Evolutionary conservation across 192 early-diverging fungal species (phyloP).

Genomic region (Entrophospora sp.): DNA sequence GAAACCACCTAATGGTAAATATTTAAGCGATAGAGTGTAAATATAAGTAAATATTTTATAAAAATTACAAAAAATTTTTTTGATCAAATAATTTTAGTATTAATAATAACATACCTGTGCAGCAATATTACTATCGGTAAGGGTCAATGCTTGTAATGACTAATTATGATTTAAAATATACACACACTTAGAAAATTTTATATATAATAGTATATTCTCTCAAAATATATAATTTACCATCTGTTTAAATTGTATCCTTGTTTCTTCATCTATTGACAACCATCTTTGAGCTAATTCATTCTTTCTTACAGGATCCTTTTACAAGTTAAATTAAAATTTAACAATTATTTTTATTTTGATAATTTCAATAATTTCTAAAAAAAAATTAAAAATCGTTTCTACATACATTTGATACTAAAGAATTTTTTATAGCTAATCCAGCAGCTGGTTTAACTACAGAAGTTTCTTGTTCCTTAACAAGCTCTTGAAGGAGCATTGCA

Average conservation of each 20-base stretch:
- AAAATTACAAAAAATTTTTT: neutral
- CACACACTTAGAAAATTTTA: neutral
- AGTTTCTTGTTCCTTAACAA: conserved; percentile 65
- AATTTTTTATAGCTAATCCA: conserved; percentile 91
- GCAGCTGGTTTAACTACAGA: conserved; percentile 66
- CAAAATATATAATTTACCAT: conserved; percentile 21
- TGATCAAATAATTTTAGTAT: neutral
- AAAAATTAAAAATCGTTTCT: neutral
- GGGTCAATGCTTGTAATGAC: conserved; percentile 33
- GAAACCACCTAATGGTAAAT: conserved; percentile 82
- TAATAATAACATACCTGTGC: conserved; percentile 48
- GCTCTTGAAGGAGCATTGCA: conserved; percentile 68
- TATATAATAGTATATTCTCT: neutral
- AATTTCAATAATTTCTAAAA: neutral
- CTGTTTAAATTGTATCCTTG: conserved; percentile 64
- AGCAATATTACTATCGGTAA: conserved; percentile 53
- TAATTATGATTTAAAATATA: neutral
- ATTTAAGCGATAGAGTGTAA: neutral
- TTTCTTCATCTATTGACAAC: conserved; percentile 49
- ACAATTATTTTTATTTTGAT: conserved; percentile 3
- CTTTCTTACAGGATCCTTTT: neutral
- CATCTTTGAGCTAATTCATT: conserved; percentile 37
- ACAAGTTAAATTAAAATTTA: neutral
- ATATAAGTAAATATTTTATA: neutral
- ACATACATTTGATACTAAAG: conserved; percentile 52